Evolutionary conservation across 2,329 filamentous ascomycete species (phyloP).

Genomic region (Canariomyces notabilis): DNA sequence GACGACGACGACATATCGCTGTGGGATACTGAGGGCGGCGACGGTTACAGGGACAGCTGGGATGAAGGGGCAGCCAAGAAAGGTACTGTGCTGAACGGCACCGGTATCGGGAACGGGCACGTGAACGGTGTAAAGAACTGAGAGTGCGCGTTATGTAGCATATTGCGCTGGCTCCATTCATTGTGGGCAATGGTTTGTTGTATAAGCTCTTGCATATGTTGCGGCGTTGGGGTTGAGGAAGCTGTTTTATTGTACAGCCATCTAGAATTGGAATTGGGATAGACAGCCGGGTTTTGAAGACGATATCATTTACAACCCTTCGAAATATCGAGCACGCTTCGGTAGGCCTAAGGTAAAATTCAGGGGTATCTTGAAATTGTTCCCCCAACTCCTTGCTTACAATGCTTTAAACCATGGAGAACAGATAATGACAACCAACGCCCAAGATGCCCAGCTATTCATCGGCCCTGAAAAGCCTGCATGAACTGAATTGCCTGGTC

Average conservation of each 20-base stretch:
- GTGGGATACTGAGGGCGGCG: slow-evolving; percentile 43
- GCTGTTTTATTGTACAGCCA: background rate
- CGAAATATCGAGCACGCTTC: background rate
- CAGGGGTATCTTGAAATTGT: background rate
- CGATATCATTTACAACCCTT: background rate
- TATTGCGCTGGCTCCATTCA: background rate
- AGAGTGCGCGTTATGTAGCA: background rate
- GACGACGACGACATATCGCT: slow-evolving; percentile 56
- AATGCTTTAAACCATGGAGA: background rate
- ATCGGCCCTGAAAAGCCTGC: slow-evolving; percentile 48
- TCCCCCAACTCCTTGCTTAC: slow-evolving; percentile 16
- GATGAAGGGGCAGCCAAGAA: slow-evolving; percentile 29
- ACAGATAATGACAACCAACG: background rate
- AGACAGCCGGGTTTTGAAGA: background rate
- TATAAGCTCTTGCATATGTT: background rate
- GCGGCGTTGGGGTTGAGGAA: slow-evolving; percentile 7
- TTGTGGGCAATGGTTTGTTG: background rate
- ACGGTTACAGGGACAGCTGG: slow-evolving; percentile 27
- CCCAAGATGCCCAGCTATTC: slow-evolving; percentile 1
- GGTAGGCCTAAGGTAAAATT: background rate
- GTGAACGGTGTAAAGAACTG: slow-evolving; percentile 9
- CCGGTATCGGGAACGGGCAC: background rate
- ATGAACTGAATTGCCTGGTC: slow-evolving; percentile 76
- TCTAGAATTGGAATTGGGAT: background rate
- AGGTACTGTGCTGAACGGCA: background rate